Percentiles rank a stretch among this genome's conserved stretches.
Evolutionary conservation across 2,329 filamentous ascomycete species (phyloP).

Genomic region (Ustilaginoidea virens): DNA sequence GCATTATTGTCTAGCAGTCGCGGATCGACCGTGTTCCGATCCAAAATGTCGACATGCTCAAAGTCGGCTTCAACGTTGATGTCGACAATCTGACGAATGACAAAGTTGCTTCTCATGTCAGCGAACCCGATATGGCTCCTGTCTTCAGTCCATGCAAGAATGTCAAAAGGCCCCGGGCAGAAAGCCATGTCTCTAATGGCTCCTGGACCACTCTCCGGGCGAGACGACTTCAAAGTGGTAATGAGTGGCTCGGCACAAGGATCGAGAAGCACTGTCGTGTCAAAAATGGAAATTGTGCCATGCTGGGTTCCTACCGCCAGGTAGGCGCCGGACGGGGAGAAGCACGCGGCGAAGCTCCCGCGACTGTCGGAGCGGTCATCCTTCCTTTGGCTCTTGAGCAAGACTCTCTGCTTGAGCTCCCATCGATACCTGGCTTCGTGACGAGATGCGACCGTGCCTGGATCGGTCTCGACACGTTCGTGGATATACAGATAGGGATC

Average conservation of each 20-base stretch:
- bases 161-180: conserved; percentile 74
- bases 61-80: conserved; percentile 44
- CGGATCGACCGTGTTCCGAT: conserved; percentile 38
- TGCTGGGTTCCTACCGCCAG: conserved; percentile 69
- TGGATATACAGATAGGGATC: conserved; percentile 80
- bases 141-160: conserved; percentile 89
- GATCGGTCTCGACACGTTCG: conserved; percentile 29
- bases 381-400: conserved; percentile 41
- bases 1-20: conserved; percentile 32
- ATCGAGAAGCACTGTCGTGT: conserved; percentile 33
- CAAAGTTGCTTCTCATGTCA: conserved; percentile 53
- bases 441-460: conserved; percentile 10
- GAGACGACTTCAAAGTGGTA: conserved; percentile 62
- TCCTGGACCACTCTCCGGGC: conserved; percentile 53
- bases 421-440: conserved; percentile 27
- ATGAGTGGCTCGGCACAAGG: conserved; percentile 45
- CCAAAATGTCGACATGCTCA: conserved; percentile 39
- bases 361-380: conserved; percentile 39
- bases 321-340: conserved; percentile 55
- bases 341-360: conserved; percentile 65
- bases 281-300: conserved; percentile 62
- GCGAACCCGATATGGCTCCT: conserved; percentile 60
- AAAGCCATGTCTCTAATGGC: conserved; percentile 88
- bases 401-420: conserved; percentile 33
- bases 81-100: conserved; percentile 51